Evolutionary conservation across 495 filamentous ascomycete genomes (phyloP), one percentile per base, ranked within the genome.

Genomic region (Trichoderma virens): DNA sequence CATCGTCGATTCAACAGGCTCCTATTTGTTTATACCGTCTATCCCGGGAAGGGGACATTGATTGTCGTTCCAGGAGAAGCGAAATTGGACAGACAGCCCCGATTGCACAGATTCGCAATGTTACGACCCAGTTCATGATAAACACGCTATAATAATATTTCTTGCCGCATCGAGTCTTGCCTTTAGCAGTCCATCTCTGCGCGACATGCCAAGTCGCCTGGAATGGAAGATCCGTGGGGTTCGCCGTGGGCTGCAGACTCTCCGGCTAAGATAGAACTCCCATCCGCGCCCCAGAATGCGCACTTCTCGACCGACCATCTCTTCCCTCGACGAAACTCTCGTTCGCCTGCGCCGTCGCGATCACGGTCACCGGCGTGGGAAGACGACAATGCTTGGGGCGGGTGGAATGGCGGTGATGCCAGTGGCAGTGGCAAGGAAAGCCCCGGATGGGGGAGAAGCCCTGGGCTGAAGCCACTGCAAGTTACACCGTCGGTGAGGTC

Each of bases 201-300:
- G 38, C 61, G 23, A 62, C 39, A 61, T 67, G 62, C 62, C 7
- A 8, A 61, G 59, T 39, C 31, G 41, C 31, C 34, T 14, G 43
- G 23, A 23, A 65, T 65, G 63, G 63, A 65, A 14, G 63, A 65
- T 60, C 63, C 63, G 11, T 65, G 63, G 63, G 63, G 63, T 59
- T 65, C 63, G n/a, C 63, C 63, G 11, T 65, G 63, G 63, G 63
- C 51, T 20, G 35, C 54, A 43, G 35, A 59, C 63, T 35, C 35
- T 38, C 45, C 31, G 1, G 30, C n/a, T 5, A 38, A 59, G 47
- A 27, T 64, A 31, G 51, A 64, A 32, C 63, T 65, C 56, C 23
- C 34, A n/a, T 23, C 63, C 32, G 32, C 63, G 28, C 62, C 43
- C 45, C 62, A 45, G 20, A 54, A 32, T 8, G 43, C 45, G 23